Conservation (phyloP, 2,329 filamentous ascomycete species). For the Tolypocladium cylindrosporum region DNA sequence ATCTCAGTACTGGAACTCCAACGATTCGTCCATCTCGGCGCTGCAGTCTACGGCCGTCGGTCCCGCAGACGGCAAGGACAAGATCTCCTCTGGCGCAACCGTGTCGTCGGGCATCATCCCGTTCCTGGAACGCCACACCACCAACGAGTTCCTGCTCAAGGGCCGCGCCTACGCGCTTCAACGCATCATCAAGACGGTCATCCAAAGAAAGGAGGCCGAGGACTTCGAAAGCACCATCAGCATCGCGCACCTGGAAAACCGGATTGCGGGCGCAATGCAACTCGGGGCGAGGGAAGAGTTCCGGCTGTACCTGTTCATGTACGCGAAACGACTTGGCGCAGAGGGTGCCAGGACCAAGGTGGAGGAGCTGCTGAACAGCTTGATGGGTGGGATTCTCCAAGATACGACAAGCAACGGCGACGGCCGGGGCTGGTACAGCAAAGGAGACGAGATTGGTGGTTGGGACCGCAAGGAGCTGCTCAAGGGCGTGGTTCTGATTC, state of each 20-base stretch:
- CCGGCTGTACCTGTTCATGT: constrained; percentile 92
- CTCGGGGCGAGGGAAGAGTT: constrained; percentile 87
- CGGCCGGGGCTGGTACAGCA: constrained; percentile 53
- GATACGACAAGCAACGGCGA: constrained; percentile 40
- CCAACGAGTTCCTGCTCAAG: constrained; percentile 82
- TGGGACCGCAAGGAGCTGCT: constrained; percentile 84
- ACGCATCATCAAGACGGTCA: constrained; percentile 77
- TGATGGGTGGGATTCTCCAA: constrained; percentile 63
- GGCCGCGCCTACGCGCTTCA: constrained; percentile 87
- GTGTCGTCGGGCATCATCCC: constrained; percentile 90
- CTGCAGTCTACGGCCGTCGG: constrained; percentile 63
- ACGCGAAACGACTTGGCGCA: constrained; percentile 86
- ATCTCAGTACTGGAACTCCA: constrained; percentile 98
- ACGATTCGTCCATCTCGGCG: constrained; percentile 78
- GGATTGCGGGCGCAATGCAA: constrained; percentile 79
- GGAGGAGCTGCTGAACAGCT: constrained; percentile 76
- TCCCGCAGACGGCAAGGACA: constrained; percentile 33
- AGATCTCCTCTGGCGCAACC: constrained; percentile 37
- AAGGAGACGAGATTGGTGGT: constrained; percentile 68
- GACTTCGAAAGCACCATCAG: constrained; percentile 84
- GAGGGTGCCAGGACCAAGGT: constrained; percentile 83
- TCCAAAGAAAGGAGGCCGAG: constrained; percentile 86
- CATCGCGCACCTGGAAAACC: constrained; percentile 90
- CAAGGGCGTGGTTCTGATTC: constrained; percentile 82
- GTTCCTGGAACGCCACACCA: constrained; percentile 87